Evolutionary conservation across 257 asterid species (phyloP), one percentile per base, ranked within the genome.

Genomic region (Solanum sejunctum): DNA sequence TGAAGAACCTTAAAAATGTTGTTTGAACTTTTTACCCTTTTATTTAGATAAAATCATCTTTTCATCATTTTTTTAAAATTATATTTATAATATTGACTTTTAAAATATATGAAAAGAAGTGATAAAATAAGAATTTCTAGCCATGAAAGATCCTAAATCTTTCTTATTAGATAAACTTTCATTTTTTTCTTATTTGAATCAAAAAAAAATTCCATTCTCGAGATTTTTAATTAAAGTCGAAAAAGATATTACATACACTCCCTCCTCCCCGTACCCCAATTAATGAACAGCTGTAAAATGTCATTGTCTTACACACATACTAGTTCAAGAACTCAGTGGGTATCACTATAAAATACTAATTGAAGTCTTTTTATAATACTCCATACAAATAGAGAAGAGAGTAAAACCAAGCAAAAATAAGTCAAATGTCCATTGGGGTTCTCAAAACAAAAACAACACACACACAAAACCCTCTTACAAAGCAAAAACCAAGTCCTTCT

Each of bases 291-390:
- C 52, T 64, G 20, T 41, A 11, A 49, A 43, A 69, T 77, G 60
- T 49, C 32, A 58, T 81, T 81, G 49, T 67, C 75, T 67, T 36
- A 36, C 75, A 81, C 87, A 81, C 87, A 82, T 88, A 71, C 84
- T 43, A 20, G 75, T 88, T 57, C 17, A 78, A 78, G 83, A 54
- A 51, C 55, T 56, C 8, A 80, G 87, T 75, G 87, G 60, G 88
- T 75, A 69, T 86, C 81, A 91, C 92, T 89, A 89, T 90, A 91
- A 89, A 91, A 92, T 88, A 94, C 92, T 89, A 93, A 92, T 91
- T 91, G 91, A 90, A 85, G 83, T 89, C 92, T 87, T 91, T 0
- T 28, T 28, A 89, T 85, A 82, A 36, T 80, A 75, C 61, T 23
- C 47, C 17, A 77, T 77, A 77, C 63, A 77, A 87, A 86, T 73